These are phyloP conservation scores for Sporisorium iseilematis-ciliati DNA, from an alignment of 1,284 basidiomycete species.

Conservation along the genomic window DNA sequence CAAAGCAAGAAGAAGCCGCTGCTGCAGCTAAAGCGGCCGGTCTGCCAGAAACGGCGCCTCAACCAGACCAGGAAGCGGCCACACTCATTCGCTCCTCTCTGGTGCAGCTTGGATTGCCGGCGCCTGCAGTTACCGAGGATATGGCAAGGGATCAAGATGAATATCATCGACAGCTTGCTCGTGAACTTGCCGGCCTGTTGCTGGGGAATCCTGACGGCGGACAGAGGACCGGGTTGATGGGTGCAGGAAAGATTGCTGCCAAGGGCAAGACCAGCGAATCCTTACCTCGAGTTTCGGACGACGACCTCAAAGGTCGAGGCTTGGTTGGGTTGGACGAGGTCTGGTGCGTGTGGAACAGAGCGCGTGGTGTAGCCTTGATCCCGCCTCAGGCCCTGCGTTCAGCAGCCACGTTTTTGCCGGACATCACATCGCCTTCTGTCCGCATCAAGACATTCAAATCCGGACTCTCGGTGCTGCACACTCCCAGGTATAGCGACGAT, in stretches of 20 bases:
- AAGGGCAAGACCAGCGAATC: conserved; percentile 50
- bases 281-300: conserved; percentile 20
- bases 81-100: conserved; percentile 82
- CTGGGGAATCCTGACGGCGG: conserved; percentile 71
- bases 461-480: conserved; percentile 85
- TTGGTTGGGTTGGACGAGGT: conserved; percentile 90
- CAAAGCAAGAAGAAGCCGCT: conserved; percentile 72
- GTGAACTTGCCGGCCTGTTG: conserved; percentile 83
- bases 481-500: conserved; percentile 73
- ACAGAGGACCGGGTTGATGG: conserved; percentile 68
- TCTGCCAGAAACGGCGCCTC: conserved; percentile 18
- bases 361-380: conserved; percentile 86
- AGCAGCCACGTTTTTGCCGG: conserved; percentile 78
- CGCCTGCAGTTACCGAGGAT: conserved; percentile 86
- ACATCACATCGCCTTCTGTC: conserved; percentile 79
- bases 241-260: conserved; percentile 67
- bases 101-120: conserved; percentile 85
- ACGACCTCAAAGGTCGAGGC: conserved; percentile 38
- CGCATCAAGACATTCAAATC: conserved; percentile 78
- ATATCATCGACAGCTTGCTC: conserved; percentile 85
- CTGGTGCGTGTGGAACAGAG: conserved; percentile 97
- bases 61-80: conserved; percentile 73
- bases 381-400: conserved; percentile 85
- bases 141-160: conserved; percentile 86
- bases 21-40: conserved; percentile 38